These are phyloP conservation scores for Pseudocercospora vitis DNA, from an alignment of 2,329 filamentous ascomycete species.

Conservation along the genomic window DNA sequence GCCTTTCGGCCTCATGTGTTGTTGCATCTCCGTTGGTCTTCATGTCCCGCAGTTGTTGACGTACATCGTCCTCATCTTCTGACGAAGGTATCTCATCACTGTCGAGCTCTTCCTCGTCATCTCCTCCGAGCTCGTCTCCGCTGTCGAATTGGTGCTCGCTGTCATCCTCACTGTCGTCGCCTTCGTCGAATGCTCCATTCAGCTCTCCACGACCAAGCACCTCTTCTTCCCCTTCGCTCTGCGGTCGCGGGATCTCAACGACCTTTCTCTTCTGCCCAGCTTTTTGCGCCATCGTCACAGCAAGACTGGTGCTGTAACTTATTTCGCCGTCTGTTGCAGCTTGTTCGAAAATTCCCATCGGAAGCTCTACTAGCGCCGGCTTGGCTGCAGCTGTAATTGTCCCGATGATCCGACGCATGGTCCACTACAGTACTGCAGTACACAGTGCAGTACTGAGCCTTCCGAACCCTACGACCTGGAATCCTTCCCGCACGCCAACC, in stretches of 20 bases:
- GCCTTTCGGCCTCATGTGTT: slow-evolving; percentile 34
- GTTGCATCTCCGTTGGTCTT: slow-evolving; percentile 37
- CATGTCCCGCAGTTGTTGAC: slow-evolving; percentile 46
- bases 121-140: slow-evolving; percentile 29
- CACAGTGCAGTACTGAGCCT: no score
- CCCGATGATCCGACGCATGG: no score
- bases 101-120: slow-evolving; percentile 35
- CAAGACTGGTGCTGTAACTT: neutral
- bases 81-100: slow-evolving; percentile 45
- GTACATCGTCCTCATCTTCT: slow-evolving; percentile 44
- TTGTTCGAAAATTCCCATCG: slow-evolving; percentile 8
- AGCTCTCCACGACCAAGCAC: slow-evolving; percentile 39
- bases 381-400: no score
- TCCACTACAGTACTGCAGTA: no score
- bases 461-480: neutral
- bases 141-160: slow-evolving; percentile 35
- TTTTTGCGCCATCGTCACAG: slow-evolving; percentile 29
- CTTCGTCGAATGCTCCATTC: slow-evolving; percentile 30
- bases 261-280: slow-evolving; percentile 48
- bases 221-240: slow-evolving; percentile 38
- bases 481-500: slow-evolving; percentile 1
- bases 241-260: slow-evolving; percentile 37
- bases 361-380: no score
- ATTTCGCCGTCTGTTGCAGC: no score
- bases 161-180: slow-evolving; percentile 38